Conservation (phyloP, 805 yeast genomes). For the Wickerhamiella hasegawae region DNA sequence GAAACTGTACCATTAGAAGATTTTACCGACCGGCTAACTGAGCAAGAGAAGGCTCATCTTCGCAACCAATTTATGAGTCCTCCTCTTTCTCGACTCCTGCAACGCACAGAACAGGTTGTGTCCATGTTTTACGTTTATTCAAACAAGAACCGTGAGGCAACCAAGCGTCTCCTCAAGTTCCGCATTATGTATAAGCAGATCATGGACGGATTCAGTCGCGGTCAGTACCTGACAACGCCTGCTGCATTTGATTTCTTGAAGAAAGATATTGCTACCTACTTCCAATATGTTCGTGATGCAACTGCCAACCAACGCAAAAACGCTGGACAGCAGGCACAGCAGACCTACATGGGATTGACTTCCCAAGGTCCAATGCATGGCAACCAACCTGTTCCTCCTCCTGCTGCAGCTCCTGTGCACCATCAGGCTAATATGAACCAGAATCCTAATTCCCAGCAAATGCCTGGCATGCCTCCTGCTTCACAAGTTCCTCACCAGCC, state of each 20-base stretch:
- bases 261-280: conserved; percentile 56
- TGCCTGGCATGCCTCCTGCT: background rate
- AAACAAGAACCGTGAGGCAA: conserved; percentile 49
- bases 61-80: conserved; percentile 31
- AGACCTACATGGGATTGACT: conserved; percentile 1
- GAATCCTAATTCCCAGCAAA: background rate
- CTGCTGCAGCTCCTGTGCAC: background rate
- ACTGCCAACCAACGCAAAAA: conserved; percentile 17
- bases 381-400: background rate
- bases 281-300: conserved; percentile 58
- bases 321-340: conserved; percentile 14
- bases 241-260: conserved; percentile 56
- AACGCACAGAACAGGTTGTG: conserved; percentile 57
- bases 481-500: background rate
- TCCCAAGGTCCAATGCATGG: background rate
- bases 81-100: conserved; percentile 32
- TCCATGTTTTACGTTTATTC: conserved; percentile 68
- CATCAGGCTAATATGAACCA: background rate
- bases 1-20: conserved; percentile 50
- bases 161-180: conserved; percentile 61
- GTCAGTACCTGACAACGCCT: conserved; percentile 54
- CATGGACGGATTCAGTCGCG: conserved; percentile 48
- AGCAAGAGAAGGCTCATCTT: conserved; percentile 47
- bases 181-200: conserved; percentile 66
- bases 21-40: conserved; percentile 42